Percentiles rank a stretch among this genome's conserved stretches.
Conservation (phyloP, 1,139 yeast species). For the Pichia sp. region DNA sequence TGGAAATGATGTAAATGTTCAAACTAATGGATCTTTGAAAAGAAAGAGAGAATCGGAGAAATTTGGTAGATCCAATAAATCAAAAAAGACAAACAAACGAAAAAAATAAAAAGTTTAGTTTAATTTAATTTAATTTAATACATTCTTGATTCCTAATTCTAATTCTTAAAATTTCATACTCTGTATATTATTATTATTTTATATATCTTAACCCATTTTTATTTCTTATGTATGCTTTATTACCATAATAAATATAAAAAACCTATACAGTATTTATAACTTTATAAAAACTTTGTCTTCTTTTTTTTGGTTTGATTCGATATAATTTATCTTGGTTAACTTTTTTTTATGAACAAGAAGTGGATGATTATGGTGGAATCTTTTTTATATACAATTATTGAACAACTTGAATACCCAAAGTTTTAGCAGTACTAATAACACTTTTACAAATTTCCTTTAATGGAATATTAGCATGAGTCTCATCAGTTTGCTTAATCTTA, state of each 20-base stretch:
- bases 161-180: no score
- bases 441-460: conserved; percentile 76
- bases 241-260: no score
- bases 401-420: conserved; percentile 79
- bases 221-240: no score
- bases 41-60: conserved; percentile 7
- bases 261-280: no score
- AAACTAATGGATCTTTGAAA: conserved; percentile 1
- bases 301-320: no score
- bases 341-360: no score
- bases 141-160: no score
- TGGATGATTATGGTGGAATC: background rate
- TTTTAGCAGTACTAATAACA: conserved; percentile 78
- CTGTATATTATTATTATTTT: no score
- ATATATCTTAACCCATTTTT: no score
- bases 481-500: conserved; percentile 83
- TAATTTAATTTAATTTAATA: no score
- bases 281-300: no score
- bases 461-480: conserved; percentile 64
- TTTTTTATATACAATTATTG: conserved; percentile 32
- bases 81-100: conserved; percentile 7
- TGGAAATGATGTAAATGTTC: background rate
- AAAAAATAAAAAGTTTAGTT: background rate
- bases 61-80: background rate
- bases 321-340: no score